phyloP scores from a whole-genome alignment of 2,329 filamentous ascomycete species.

The Neonectria neomacrospora region DNA sequence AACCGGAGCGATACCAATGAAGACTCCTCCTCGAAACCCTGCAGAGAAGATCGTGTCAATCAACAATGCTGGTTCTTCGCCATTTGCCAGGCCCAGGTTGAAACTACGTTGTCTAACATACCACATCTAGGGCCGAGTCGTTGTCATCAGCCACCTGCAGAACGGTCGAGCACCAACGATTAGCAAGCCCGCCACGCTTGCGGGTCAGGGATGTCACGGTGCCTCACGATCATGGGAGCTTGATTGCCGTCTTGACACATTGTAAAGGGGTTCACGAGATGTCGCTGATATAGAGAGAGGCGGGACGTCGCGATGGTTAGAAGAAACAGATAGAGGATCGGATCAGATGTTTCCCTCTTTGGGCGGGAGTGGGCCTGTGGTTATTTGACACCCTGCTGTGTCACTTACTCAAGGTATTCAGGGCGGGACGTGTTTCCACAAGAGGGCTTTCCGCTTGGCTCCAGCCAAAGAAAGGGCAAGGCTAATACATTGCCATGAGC shows the following conservation, averaged over 20 bases:
- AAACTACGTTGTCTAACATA: neutral
- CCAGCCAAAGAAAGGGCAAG: neutral
- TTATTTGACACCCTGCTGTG: neutral
- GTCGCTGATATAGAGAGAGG: conserved; percentile 1
- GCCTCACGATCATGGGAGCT: conserved; percentile 3
- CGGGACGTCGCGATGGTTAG: neutral
- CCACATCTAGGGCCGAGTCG: conserved; percentile 17
- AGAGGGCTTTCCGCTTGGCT: neutral
- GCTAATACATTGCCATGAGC: neutral
- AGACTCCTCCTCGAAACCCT: conserved; percentile 24
- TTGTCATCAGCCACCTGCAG: conserved; percentile 15
- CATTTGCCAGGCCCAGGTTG: neutral
- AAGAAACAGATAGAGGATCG: conserved; percentile 4
- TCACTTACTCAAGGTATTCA: neutral
- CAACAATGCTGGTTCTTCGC: neutral
- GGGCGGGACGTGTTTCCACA: neutral
- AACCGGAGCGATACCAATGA: conserved; percentile 26
- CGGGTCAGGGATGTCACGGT: conserved; percentile 2
- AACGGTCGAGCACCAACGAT: neutral
- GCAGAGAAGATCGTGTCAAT: neutral
- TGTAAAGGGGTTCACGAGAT: neutral
- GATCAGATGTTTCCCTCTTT: neutral
- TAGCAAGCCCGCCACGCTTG: neutral
- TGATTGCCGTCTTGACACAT: conserved; percentile 1
- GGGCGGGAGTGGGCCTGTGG: neutral